Percentiles rank a stretch among this genome's conserved stretches.
Evolutionary conservation across 2,329 filamentous ascomycete genomes (phyloP).

Genomic region (Colletotrichum lini): DNA sequence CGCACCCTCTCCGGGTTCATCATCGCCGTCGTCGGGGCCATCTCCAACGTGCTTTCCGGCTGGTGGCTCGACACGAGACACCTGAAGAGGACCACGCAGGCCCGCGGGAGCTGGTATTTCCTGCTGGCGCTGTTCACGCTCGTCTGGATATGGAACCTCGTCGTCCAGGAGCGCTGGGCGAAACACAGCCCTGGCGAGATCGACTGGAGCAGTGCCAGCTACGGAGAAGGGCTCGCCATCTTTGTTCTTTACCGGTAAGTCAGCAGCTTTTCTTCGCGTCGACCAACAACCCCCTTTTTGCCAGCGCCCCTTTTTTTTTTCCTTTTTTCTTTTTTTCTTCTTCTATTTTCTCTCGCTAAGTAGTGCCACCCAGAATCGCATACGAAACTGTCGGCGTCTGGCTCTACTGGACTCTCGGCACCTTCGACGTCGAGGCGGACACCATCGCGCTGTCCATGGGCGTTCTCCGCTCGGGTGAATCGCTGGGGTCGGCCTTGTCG

Average conservation of each 20-base stretch:
- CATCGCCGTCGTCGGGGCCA: conserved; percentile 56
- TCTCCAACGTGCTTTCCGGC: conserved; percentile 36
- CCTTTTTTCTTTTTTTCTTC: no score
- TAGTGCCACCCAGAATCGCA: neutral
- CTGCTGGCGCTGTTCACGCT: conserved; percentile 32
- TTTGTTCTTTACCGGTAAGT: conserved; percentile 64
- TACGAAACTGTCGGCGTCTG: conserved; percentile 48
- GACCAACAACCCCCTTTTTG: conserved; percentile 49
- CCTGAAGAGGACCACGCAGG: conserved; percentile 32
- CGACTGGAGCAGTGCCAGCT: conserved; percentile 59
- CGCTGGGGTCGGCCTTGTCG: conserved; percentile 60
- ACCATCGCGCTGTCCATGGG: conserved; percentile 64
- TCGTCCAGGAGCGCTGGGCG: conserved; percentile 37
- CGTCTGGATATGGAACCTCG: conserved; percentile 36
- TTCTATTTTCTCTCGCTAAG: neutral
- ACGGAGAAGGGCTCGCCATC: conserved; percentile 61
- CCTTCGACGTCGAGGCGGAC: conserved; percentile 65
- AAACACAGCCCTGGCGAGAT: conserved; percentile 53
- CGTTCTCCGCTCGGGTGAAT: conserved; percentile 63
- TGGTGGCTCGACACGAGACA: conserved; percentile 41
- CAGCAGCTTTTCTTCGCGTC: conserved; percentile 58
- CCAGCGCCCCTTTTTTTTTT: no score
- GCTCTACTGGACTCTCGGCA: conserved; percentile 65
- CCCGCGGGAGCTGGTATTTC: conserved; percentile 37
- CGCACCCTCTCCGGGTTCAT: conserved; percentile 48